phyloP scores from a whole-genome alignment of 2,329 filamentous ascomycete genomes.

The Colletotrichum magnum region DNA sequence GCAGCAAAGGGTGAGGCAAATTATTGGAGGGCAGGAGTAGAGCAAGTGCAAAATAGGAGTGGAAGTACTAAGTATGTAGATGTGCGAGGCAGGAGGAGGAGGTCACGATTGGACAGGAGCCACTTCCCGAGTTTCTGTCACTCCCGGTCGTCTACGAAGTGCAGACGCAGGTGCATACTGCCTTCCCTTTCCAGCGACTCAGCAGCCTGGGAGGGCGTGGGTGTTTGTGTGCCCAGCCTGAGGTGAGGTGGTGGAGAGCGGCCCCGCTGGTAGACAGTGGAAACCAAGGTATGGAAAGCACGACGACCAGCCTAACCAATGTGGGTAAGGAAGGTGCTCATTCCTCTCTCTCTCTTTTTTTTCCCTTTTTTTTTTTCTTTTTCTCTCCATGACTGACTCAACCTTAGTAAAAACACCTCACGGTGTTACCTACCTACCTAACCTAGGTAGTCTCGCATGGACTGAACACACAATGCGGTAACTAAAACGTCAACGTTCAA shows the following conservation, averaged over 20 bases:
- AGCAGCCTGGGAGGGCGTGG: too few relatives aligned
- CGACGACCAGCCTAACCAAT: background rate
- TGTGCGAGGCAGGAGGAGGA: slow-evolving; percentile 5
- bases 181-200: slow-evolving; percentile 19
- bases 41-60: too few relatives aligned
- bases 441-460: too few relatives aligned
- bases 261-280: slow-evolving; percentile 22
- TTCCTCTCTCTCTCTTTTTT: background rate
- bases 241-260: slow-evolving; percentile 16
- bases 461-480: too few relatives aligned
- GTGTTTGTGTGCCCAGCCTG: background rate
- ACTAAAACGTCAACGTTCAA: too few relatives aligned
- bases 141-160: background rate
- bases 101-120: slow-evolving; percentile 19
- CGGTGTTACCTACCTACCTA: too few relatives aligned
- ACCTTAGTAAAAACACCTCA: too few relatives aligned
- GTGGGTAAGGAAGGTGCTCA: background rate
- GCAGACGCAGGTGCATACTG: background rate
- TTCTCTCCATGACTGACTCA: too few relatives aligned
- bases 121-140: slow-evolving; percentile 9
- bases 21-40: too few relatives aligned
- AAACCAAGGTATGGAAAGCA: background rate
- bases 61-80: background rate
- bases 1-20: background rate
- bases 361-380: background rate